phyloP scores from a whole-genome alignment of 2,329 filamentous ascomycete genomes.

The Macroventuria anomochaeta region DNA sequence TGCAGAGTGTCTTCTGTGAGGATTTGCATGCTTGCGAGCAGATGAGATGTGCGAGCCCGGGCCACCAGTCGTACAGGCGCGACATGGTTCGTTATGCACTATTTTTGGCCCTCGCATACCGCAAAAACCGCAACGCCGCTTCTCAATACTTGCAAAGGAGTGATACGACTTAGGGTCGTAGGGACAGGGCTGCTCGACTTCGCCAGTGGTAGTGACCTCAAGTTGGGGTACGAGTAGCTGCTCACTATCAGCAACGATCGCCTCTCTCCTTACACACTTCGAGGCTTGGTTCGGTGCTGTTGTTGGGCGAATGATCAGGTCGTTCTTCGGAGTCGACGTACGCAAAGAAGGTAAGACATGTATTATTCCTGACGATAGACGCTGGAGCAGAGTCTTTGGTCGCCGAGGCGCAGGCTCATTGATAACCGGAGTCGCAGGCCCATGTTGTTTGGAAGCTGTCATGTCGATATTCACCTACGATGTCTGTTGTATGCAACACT shows the following conservation, averaged over 20 bases:
- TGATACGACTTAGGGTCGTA: constrained; percentile 28
- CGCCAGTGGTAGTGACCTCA: background rate
- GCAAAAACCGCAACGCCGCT: constrained; percentile 20
- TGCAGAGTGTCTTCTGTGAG: constrained; percentile 1
- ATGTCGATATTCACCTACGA: background rate
- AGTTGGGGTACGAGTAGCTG: background rate
- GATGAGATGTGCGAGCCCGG: constrained; percentile 20
- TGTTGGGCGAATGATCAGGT: background rate
- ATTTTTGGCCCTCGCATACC: constrained; percentile 20
- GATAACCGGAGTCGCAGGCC: background rate
- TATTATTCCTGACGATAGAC: constrained; percentile 23
- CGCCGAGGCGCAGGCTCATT: constrained; percentile 12
- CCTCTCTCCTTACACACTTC: background rate
- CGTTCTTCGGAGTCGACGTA: constrained; percentile 1
- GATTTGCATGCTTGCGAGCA: background rate
- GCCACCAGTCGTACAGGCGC: constrained; percentile 18
- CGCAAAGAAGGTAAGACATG: constrained; percentile 16
- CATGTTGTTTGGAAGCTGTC: background rate
- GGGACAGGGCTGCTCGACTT: constrained; percentile 11
- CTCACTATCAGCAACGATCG: background rate
- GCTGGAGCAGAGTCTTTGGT: constrained; percentile 23
- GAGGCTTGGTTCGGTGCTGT: constrained; percentile 5
- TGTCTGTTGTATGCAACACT: background rate
- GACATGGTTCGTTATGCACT: constrained; percentile 19
- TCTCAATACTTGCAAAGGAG: constrained; percentile 30